Percentiles rank a stretch among this genome's conserved stretches.
These are phyloP conservation scores for Penicillium aurantiogriseum DNA, from an alignment of 2,329 filamentous ascomycete species.

Conservation along the genomic window DNA sequence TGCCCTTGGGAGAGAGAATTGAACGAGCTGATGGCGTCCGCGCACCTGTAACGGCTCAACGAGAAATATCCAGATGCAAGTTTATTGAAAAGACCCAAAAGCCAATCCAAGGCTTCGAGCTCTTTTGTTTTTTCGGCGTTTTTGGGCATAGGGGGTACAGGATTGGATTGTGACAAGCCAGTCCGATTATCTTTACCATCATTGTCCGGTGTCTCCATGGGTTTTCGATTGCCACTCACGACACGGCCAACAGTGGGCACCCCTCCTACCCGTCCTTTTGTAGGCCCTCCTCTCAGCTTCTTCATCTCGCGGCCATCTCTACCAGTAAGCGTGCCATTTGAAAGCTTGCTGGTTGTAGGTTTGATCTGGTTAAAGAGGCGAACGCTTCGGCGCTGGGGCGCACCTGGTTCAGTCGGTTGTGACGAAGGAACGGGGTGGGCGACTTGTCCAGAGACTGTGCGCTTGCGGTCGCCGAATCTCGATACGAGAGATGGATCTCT, in stretches of 20 bases:
- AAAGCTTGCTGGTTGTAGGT: slow-evolving; percentile 62
- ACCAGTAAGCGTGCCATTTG: slow-evolving; percentile 58
- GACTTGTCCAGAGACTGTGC: slow-evolving; percentile 83
- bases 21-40: slow-evolving; percentile 73
- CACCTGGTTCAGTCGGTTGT: slow-evolving; percentile 62
- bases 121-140: slow-evolving; percentile 60
- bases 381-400: slow-evolving; percentile 67
- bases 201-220: slow-evolving; percentile 59
- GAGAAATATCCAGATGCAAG: slow-evolving; percentile 77
- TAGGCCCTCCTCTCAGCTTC: slow-evolving; percentile 75
- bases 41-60: slow-evolving; percentile 74
- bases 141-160: slow-evolving; percentile 30
- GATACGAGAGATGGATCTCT: slow-evolving; percentile 33
- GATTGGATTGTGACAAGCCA: slow-evolving; percentile 33
- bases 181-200: slow-evolving; percentile 62
- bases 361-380: slow-evolving; percentile 70
- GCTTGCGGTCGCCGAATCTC: slow-evolving; percentile 67
- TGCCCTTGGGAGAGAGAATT: slow-evolving; percentile 69
- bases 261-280: slow-evolving; percentile 64
- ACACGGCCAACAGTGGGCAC: slow-evolving; percentile 75
- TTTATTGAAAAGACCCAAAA: slow-evolving; percentile 78
- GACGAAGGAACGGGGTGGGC: slow-evolving; percentile 49
- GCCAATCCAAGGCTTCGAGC: slow-evolving; percentile 71
- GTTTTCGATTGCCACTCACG: slow-evolving; percentile 87
- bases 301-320: slow-evolving; percentile 72